Base-by-base conservation (phyloP, 2,329 filamentous ascomycete species). In the Diaporthe sp. region DNA sequence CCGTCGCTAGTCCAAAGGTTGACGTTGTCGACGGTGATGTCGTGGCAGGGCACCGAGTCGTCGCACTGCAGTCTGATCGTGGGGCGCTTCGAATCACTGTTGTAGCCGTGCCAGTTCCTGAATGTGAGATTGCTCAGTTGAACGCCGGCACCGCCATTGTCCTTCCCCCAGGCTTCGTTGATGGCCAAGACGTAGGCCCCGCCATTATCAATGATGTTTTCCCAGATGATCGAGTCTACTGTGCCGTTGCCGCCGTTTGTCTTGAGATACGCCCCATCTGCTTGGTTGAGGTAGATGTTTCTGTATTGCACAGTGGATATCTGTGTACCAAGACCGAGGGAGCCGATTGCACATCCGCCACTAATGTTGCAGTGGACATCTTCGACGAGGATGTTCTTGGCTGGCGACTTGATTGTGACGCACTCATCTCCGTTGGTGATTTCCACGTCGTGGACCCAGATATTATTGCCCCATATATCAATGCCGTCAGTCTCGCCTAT, bases 361-460 rank as follows among this genome's bases (percentile, higher is more conserved):
- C 84, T 87, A 85, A 85, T 88, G 82, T 91, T 91, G 82, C 89
- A 91, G 82, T 90, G 89, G 76, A 91, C 86, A 78, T 87, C 89
- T 76, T 91, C 89, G 44, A 90, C 81, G 28, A 90, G 83, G 51
- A 91, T 86, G 79, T 90, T 87, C 53, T 86, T 84, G 1, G 87
- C 82, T 0, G 87, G 86, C 28, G 83, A 85, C 83, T 86, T 91
- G 76, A 90, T 87, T 2, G 89, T 90, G 0, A 91, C 88, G 78
- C 89, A 91, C 78, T 91, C 90, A 78, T 91, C 88, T 81, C 90
- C 90, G 84, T 91, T 91, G 44, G 89, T 90, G 2, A 91, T 88
- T 83, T 88, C 87, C 71, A 90, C 85, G 80, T 91, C 89, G 78
- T 91, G 89, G 57, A 90, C 82, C 86, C 87, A 90, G 74, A 90